These are phyloP conservation scores for Diaporthe capsici DNA, from an alignment of 2,329 filamentous ascomycete species.

Conservation along the genomic window DNA sequence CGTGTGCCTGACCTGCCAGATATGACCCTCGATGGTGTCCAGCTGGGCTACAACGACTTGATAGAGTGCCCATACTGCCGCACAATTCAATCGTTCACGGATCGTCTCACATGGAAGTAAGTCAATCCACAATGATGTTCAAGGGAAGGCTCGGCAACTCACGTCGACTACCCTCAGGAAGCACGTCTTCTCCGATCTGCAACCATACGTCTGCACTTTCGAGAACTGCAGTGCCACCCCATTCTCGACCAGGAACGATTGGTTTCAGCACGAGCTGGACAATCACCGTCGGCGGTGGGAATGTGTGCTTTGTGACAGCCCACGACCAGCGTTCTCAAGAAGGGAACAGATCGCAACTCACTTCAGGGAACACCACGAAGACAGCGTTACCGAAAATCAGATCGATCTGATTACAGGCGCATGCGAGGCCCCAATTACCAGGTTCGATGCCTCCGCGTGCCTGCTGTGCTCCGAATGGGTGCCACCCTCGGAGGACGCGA, in stretches of 20 bases:
- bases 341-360: neutral
- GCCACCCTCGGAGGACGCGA: neutral
- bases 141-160: neutral
- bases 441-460: neutral
- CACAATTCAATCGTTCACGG: neutral
- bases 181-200: neutral
- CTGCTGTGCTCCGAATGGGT: neutral
- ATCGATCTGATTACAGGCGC: neutral
- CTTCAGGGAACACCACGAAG: neutral
- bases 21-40: neutral
- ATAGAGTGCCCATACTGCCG: constrained; percentile 12
- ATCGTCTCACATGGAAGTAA: neutral
- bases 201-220: constrained; percentile 8
- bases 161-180: neutral
- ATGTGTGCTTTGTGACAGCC: neutral
- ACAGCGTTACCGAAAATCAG: neutral
- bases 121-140: neutral
- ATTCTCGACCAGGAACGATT: neutral
- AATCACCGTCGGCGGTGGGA: neutral
- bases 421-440: neutral
- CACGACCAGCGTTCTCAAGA: neutral
- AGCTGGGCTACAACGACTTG: neutral
- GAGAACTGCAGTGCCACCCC: neutral
- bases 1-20: neutral
- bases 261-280: constrained; percentile 3